A percentile compares a stretch with the other conserved stretches of the same genome.
These are phyloP conservation scores for Cerrena zonata DNA, from an alignment of 1,284 basidiomycete species.

Conservation along the genomic window DNA sequence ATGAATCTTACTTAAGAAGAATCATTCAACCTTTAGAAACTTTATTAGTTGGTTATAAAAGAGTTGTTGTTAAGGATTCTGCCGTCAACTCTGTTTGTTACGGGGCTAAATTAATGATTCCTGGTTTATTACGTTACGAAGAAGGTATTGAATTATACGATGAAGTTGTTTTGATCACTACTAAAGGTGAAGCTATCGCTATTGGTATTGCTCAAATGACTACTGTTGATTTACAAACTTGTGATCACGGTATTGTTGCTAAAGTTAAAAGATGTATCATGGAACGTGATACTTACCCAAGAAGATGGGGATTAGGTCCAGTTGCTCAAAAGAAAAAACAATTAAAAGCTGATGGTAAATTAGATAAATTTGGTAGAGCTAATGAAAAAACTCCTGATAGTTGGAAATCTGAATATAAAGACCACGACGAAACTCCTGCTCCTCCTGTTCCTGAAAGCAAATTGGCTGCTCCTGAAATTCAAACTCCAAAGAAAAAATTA, in stretches of 20 bases:
- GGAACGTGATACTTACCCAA: slow-evolving; percentile 97
- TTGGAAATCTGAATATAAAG: no score
- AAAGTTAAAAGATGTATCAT: slow-evolving; percentile 99
- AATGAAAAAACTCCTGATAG: slow-evolving; percentile 87
- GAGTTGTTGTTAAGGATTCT: slow-evolving; percentile 98
- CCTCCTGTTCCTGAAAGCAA: no score
- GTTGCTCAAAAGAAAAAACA: slow-evolving; percentile 98
- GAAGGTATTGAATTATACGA: slow-evolving; percentile 92
- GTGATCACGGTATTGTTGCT: slow-evolving; percentile 97
- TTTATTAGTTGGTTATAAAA: slow-evolving; percentile 92
- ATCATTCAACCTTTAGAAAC: slow-evolving; percentile 94
- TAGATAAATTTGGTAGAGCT: slow-evolving; percentile 93
- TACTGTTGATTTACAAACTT: slow-evolving; percentile 94
- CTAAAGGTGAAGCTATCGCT: slow-evolving; percentile 98
- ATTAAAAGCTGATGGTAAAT: slow-evolving; percentile 90
- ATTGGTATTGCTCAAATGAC: slow-evolving; percentile 98
- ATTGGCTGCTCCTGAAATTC: no score
- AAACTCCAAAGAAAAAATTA: no score
- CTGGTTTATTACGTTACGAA: slow-evolving; percentile 95
- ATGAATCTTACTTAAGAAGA: slow-evolving; percentile 94
- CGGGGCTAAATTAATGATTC: slow-evolving; percentile 99
- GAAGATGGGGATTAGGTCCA: slow-evolving; percentile 96
- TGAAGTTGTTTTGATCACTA: slow-evolving; percentile 99
- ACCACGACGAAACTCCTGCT: no score
- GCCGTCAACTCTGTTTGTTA: slow-evolving; percentile 99